Base-by-base conservation (phyloP, 2,329 filamentous ascomycete genomes). In the Macroventuria anomochaeta region DNA sequence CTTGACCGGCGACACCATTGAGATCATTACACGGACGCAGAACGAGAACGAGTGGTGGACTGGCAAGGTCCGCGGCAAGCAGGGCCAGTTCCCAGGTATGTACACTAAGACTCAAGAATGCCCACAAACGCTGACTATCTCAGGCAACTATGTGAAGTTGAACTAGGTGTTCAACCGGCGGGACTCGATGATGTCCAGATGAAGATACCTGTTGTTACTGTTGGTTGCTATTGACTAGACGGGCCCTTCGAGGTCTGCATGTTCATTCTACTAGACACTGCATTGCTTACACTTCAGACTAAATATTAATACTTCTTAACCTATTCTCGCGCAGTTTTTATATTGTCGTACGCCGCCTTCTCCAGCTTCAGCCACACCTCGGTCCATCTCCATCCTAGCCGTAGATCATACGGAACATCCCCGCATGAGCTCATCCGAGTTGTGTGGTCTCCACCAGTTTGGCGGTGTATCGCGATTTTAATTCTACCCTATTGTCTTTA, bases 21-120 rank as follows among this genome's bases (percentile, higher is more conserved):
- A 97, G 74, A 93, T 99, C 64, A 74, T 95, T 2, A 83, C 82
- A 55, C 84, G 90, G 63, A 96, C 91, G n/a, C 82, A 84, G 58
- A 97, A 96, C 68, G 88, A 91, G 44, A 97, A 99, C 65, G 95
- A 99, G 76, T 99, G 95, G 95, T 99, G 95, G 95, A 88, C 83
- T 7, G 95, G 95, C 31, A 90, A 86, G 71, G 72, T 96, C 47
- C 82, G 88, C 54, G 91, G 89, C 41, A 88, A 88, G 76, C 81
- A 90, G 69, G 95, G 95, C 21, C 93, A 97, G 71, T 99, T 99
- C 74, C 95, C 95, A 77, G 95, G 95, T 96, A 81, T 72, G 85
- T 76, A 15, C 13, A 5, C 7, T 5, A 10, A 26, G 2, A 20
- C 2, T n/a, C 2, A 2, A 20, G 18, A 2, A 21, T 10, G 26